A percentile compares a stretch with the other conserved stretches of the same genome.
These are phyloP conservation scores for Phytophthora ohioensis DNA, from an alignment of 352 stramenopile species.

Conservation along the genomic window DNA sequence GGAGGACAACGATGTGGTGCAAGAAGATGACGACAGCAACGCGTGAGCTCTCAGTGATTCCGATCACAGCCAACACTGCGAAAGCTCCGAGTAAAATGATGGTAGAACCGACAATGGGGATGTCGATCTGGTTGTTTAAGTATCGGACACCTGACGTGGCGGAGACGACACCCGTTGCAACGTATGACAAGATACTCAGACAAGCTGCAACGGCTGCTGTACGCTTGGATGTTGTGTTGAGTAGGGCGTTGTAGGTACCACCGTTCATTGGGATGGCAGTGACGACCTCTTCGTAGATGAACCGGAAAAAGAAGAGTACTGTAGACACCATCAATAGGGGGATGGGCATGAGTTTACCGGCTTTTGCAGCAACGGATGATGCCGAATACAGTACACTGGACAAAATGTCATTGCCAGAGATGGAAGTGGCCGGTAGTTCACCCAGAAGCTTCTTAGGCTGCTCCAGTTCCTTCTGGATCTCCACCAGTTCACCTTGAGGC, in stretches of 20 bases:
- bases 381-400: constrained; percentile 83
- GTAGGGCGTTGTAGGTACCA: constrained; percentile 90
- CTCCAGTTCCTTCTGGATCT: constrained; percentile 45
- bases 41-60: constrained; percentile 80
- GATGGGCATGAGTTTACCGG: constrained; percentile 83
- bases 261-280: constrained; percentile 91
- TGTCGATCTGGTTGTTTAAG: constrained; percentile 69
- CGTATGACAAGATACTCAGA: constrained; percentile 90
- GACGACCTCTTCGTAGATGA: constrained; percentile 91
- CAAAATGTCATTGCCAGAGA: constrained; percentile 92
- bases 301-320: constrained; percentile 67
- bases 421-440: constrained; percentile 82
- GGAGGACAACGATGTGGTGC: constrained; percentile 75
- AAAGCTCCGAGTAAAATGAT: constrained; percentile 77
- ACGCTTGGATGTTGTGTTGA: constrained; percentile 91
- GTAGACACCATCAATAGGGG: constrained; percentile 75
- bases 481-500: constrained; percentile 42
- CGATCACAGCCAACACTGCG: constrained; percentile 69
- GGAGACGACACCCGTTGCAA: constrained; percentile 84
- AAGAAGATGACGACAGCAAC: constrained; percentile 90
- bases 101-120: constrained; percentile 49
- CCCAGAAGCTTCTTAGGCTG: constrained; percentile 51
- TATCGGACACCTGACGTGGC: constrained; percentile 82
- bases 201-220: constrained; percentile 84
- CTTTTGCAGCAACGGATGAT: constrained; percentile 47